A percentile compares a stretch with the other conserved stretches of the same genome.
These are phyloP conservation scores for Stropharia rugosoannulata DNA, from an alignment of 768 basidiomycete species.

Conservation along the genomic window DNA sequence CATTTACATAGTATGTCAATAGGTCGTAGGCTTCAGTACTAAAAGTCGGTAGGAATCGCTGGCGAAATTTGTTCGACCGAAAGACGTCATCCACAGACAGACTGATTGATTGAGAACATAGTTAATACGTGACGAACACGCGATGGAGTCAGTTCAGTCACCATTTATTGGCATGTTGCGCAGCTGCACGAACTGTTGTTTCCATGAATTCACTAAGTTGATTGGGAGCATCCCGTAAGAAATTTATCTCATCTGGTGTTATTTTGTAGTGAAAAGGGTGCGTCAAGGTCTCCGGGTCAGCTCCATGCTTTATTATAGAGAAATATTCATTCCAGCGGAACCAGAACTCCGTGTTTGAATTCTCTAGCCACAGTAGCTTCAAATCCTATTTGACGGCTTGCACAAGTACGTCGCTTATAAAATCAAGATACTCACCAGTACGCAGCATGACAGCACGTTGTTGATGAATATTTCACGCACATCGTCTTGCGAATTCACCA, in stretches of 20 bases:
- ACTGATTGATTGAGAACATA: conserved; percentile 10
- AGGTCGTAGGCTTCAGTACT: neutral
- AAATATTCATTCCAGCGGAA: conserved; percentile 42
- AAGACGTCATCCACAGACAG: conserved; percentile 18
- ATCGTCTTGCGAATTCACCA: conserved; percentile 11
- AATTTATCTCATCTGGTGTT: conserved; percentile 13
- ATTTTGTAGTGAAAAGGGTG: conserved; percentile 19
- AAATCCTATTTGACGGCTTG: conserved; percentile 27
- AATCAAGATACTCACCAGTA: conserved; percentile 21
- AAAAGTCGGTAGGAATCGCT: neutral
- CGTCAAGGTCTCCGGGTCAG: conserved; percentile 2
- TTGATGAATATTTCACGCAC: conserved; percentile 32
- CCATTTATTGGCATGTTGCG: conserved; percentile 11
- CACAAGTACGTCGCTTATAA: neutral
- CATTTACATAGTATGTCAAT: neutral
- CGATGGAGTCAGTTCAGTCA: conserved; percentile 6
- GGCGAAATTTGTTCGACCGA: neutral
- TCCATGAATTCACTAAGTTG: conserved; percentile 11
- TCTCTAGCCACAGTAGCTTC: conserved; percentile 28
- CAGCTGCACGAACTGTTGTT: conserved; percentile 21
- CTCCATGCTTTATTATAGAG: conserved; percentile 24
- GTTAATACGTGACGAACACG: neutral
- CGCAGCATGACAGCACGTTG: conserved; percentile 27
- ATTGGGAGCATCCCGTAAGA: conserved; percentile 10
- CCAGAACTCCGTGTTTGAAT: conserved; percentile 32